A percentile compares a stretch with the other conserved stretches of the same genome.
Conservation (phyloP, 2,329 filamentous ascomycete species). For the Cladosporium phlei region DNA sequence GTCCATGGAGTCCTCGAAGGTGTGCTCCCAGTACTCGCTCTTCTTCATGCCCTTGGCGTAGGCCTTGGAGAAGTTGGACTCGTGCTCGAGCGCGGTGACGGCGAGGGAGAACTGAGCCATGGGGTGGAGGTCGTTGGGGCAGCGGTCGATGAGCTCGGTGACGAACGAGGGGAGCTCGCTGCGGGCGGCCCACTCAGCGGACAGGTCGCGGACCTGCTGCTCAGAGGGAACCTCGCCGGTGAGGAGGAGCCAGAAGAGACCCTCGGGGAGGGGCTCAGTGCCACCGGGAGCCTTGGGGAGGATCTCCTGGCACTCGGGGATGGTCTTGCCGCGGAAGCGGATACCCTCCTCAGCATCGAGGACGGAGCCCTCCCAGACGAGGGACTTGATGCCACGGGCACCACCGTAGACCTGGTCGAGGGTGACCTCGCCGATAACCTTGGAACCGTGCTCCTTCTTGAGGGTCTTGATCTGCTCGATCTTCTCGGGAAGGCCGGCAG, state of each 20-base stretch:
- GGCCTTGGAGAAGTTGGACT: conserved; percentile 95
- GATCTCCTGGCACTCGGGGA: conserved; percentile 95
- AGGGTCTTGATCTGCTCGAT: conserved; percentile 99
- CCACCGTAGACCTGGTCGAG: conserved; percentile 99
- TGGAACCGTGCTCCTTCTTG: conserved; percentile 93
- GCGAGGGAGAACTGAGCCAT: conserved; percentile 99
- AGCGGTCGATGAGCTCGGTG: conserved; percentile 99
- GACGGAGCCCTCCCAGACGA: conserved; percentile 98
- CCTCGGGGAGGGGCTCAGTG: conserved; percentile 93
- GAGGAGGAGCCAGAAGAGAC: conserved; percentile 99
- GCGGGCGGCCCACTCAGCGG: conserved; percentile 96
- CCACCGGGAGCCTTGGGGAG: conserved; percentile 96
- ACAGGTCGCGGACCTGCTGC: conserved; percentile 97
- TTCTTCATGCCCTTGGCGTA: conserved; percentile 99
- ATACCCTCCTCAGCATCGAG: conserved; percentile 99
- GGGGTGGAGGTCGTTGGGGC: conserved; percentile 96
- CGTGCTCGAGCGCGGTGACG: conserved; percentile 96
- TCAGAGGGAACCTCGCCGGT: conserved; percentile 96
- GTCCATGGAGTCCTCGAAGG: conserved; percentile 99
- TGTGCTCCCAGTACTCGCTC: conserved; percentile 99
- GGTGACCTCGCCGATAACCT: conserved; percentile 94
- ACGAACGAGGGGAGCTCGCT: conserved; percentile 96
- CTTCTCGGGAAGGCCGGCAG: conserved; percentile 90
- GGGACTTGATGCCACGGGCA: conserved; percentile 96
- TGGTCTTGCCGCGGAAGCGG: conserved; percentile 98